Conservation (phyloP, 306 rosid species). For the Inga leiocalycina region DNA sequence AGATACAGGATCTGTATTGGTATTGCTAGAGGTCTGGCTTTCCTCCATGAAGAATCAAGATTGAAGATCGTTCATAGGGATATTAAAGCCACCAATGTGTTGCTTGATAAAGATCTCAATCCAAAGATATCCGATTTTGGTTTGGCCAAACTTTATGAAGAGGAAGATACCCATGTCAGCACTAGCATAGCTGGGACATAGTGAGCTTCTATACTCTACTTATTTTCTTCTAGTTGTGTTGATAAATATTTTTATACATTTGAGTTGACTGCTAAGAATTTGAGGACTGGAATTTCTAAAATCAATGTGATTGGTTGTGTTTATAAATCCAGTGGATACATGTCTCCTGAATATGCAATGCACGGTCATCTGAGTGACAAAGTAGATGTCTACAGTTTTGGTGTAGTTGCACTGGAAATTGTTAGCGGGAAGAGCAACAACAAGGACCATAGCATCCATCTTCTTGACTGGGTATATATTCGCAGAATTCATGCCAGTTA, state of each 20-base stretch:
- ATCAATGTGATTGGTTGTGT: conserved; percentile 1
- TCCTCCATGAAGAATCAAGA: conserved; percentile 83
- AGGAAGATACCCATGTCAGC: conserved; percentile 67
- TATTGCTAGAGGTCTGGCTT: conserved; percentile 72
- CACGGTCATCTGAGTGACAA: conserved; percentile 74
- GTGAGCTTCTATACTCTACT: conserved; percentile 38
- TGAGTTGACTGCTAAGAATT: not conserved
- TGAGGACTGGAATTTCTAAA: not conserved
- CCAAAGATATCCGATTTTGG: conserved; percentile 81
- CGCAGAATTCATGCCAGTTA: not conserved
- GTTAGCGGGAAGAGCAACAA: conserved; percentile 67
- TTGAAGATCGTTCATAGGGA: conserved; percentile 81
- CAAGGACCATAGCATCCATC: conserved; percentile 42
- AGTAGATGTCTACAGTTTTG: conserved; percentile 86
- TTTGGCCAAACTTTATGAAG: conserved; percentile 77
- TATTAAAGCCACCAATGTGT: conserved; percentile 75
- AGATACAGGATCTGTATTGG: conserved; percentile 71
- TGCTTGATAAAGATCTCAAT: conserved; percentile 69
- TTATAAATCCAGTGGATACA: conserved; percentile 51
- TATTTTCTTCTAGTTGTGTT: not conserved
- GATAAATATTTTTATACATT: not conserved
- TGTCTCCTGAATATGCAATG: conserved; percentile 74
- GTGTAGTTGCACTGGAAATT: conserved; percentile 71
- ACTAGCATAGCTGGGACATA: conserved; percentile 72
- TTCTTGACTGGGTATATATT: conserved; percentile 61